Evolutionary conservation across 2,329 filamentous ascomycete species (phyloP).

Genomic region (Pseudopithomyces maydicus): DNA sequence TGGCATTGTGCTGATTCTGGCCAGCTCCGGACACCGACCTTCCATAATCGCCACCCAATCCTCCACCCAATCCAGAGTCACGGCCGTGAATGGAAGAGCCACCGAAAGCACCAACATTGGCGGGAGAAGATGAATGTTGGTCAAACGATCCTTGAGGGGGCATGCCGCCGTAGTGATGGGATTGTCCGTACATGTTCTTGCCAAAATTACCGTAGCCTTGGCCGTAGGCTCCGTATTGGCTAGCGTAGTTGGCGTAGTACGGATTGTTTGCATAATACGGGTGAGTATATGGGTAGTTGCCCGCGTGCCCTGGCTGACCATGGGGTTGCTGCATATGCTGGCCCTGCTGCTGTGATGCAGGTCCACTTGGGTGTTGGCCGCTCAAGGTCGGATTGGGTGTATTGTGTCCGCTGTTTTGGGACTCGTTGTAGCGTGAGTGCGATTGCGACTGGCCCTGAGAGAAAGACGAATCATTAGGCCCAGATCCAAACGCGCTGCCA

Average conservation of each 20-base stretch:
- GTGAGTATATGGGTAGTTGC: constrained; percentile 56
- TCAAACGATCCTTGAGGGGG: constrained; percentile 63
- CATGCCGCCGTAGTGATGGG: constrained; percentile 62
- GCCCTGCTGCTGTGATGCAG: constrained; percentile 48
- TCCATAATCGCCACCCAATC: constrained; percentile 64
- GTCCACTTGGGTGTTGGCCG: constrained; percentile 56
- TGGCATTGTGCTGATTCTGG: constrained; percentile 57
- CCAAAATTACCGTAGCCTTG: constrained; percentile 58
- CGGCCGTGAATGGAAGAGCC: constrained; percentile 53
- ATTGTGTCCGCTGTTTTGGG: constrained; percentile 85
- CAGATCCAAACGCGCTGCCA: constrained; percentile 74
- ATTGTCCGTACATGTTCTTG: constrained; percentile 67
- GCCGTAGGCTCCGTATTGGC: constrained; percentile 63
- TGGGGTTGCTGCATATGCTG: constrained; percentile 58
- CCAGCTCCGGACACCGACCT: constrained; percentile 64
- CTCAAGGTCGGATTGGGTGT: constrained; percentile 81
- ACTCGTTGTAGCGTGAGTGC: constrained; percentile 76
- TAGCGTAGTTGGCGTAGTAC: constrained; percentile 67
- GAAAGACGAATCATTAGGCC: constrained; percentile 64
- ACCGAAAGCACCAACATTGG: constrained; percentile 60
- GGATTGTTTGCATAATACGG: constrained; percentile 65
- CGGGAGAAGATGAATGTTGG: constrained; percentile 66
- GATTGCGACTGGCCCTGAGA: constrained; percentile 64
- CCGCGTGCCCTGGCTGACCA: constrained; percentile 50
- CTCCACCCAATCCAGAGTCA: constrained; percentile 52